Percentiles rank a stretch among this genome's conserved stretches.
phyloP scores from a whole-genome alignment of 495 filamentous ascomycete genomes.

The Pseudomonodictys pantanalensis region DNA sequence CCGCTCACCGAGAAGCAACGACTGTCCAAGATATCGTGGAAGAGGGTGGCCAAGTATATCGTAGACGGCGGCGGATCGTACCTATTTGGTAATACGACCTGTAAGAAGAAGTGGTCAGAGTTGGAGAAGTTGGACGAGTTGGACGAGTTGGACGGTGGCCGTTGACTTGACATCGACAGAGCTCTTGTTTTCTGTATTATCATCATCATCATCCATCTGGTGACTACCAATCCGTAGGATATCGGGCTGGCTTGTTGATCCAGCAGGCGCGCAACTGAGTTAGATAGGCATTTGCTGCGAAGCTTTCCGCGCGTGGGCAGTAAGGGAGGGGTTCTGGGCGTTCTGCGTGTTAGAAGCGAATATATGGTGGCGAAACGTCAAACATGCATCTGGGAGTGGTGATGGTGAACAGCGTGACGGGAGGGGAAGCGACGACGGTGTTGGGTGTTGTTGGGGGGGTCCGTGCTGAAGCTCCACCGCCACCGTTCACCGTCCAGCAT shows the following conservation, averaged over 20 bases:
- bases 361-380: no score
- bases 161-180: no score
- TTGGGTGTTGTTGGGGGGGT: no score
- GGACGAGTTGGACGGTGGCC: no score
- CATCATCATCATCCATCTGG: no score
- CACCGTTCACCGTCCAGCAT: neutral
- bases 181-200: no score
- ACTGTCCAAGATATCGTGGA: conserved; percentile 69
- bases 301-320: neutral
- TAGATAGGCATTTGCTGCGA: neutral
- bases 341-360: neutral
- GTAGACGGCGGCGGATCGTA: conserved; percentile 69
- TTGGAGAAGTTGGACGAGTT: no score
- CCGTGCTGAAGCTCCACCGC: no score
- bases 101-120: conserved; percentile 72
- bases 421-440: no score
- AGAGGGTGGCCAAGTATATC: conserved; percentile 74
- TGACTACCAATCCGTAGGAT: no score
- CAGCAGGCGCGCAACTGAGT: neutral
- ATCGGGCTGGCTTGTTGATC: no score
- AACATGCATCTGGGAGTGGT: neutral
- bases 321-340: neutral
- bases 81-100: conserved; percentile 80
- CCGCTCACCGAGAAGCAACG: conserved; percentile 20
- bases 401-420: no score